These are phyloP conservation scores for Acanthamoeba rhysodes DNA, from an alignment of 208 protist species.

Conservation along the genomic window DNA sequence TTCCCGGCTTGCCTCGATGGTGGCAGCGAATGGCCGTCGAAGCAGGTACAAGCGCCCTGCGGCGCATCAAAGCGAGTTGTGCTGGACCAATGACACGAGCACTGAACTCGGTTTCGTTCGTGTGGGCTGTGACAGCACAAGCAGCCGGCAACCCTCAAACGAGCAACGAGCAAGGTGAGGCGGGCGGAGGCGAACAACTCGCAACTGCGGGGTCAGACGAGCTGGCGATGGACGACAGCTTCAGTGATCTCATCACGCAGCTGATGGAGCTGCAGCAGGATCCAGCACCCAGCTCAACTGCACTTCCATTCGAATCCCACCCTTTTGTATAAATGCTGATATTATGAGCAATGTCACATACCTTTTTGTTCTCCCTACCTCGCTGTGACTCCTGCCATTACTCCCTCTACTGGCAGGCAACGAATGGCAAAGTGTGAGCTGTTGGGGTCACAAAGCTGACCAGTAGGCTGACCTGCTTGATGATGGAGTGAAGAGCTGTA, in stretches of 20 bases:
- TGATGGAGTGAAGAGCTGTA: no score
- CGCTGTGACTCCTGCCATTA: no score
- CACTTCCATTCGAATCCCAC: no score
- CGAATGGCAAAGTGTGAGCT: no score
- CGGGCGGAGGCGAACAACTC: not conserved
- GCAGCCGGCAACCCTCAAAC: not conserved
- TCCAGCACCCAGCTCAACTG: no score
- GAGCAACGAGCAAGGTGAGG: not conserved
- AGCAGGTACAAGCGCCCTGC: not conserved
- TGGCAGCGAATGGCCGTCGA: conserved; percentile 28
- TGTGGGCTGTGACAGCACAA: not conserved
- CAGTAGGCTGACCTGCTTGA: no score
- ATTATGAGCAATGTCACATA: no score
- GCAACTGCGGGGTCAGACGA: not conserved
- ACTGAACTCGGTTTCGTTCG: not conserved
- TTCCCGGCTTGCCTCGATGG: conserved; percentile 33
- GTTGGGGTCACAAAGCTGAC: no score
- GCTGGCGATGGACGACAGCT: not conserved
- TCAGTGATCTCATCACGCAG: not conserved
- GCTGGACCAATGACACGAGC: no score
- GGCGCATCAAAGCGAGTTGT: not conserved
- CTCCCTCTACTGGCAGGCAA: no score
- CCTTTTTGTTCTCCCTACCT: no score
- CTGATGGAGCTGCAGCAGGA: not conserved
- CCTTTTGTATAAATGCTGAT: no score